Base-by-base conservation (phyloP, 148 eudicot species). In the Selenicereus undatus region DNA sequence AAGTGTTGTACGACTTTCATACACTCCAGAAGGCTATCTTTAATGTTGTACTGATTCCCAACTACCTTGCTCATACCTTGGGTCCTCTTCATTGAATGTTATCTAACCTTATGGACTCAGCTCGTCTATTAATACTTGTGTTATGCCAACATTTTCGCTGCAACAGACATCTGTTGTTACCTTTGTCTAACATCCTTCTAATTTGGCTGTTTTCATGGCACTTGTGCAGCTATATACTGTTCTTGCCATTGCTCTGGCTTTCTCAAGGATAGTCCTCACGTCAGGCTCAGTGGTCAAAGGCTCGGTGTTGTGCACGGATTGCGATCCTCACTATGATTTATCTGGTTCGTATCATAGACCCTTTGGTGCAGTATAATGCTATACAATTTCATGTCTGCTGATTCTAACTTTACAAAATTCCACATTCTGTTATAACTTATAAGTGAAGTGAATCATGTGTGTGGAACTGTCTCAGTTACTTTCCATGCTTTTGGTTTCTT, bases 221-320 rank as follows among this genome's bases (percentile, higher is more conserved):
- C 30, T 85, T 85, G 68, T 79, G 45, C 79, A 74, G 79, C 21
- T 85, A 11, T 27, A 85, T 0, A 26, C 74, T 21, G 73, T 83
- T 17, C 50, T 91, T 79, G 60, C 60, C 11, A 10, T 69, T 21
- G 43, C 75, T 52, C 68, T 91, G 75, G 84, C 80, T 62, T 86
- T 90, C 72, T 87, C 85, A 18, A 81, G 76, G 51, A 83, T 85
- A 45, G 84, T 76, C 76, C 73, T 66, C 48, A 82, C 83, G 18
- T 27, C 85, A 11, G 76, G 88, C 84, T 77, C 84, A 73, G 78
- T 81, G 62, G 81, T 91, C 62, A 87, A 86, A 83, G 92, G 93
- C 79, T 85, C 89, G 0, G 86, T 92, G n/a, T 42, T 82, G 9
- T 92, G 97, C 86, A 78, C 87, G 6, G 97, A 92, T 87, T 92